phyloP scores from a whole-genome alignment of 805 yeast genomes.

The Pichia paraexigua region DNA sequence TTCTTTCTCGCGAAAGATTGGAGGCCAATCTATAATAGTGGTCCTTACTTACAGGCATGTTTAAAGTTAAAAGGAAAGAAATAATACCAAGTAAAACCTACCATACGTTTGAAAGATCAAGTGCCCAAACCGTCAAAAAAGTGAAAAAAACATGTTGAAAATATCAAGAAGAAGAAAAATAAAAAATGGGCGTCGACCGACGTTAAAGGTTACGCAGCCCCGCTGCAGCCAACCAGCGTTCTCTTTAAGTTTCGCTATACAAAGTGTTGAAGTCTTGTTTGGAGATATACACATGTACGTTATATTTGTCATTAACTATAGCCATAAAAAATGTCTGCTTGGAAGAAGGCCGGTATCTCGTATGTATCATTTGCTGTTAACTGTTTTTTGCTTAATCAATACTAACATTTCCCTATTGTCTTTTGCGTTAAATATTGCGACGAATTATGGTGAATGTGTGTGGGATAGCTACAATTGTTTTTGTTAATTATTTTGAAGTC shows the following conservation, averaged over 20 bases:
- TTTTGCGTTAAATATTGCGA: not conserved
- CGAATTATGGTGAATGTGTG: not conserved
- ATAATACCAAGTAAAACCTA: not conserved
- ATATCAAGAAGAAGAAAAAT: too few relatives aligned
- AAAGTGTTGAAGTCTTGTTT: not conserved
- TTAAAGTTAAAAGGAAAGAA: not conserved
- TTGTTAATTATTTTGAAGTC: too few relatives aligned
- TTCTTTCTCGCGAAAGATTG: constrained; percentile 63
- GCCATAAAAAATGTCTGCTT: constrained; percentile 38
- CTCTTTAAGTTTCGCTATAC: not conserved
- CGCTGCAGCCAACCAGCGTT: not conserved
- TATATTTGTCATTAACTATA: not conserved
- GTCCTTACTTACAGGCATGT: constrained; percentile 57
- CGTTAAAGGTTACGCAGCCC: not conserved
- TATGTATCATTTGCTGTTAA: constrained; percentile 25
- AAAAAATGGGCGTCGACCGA: not conserved
- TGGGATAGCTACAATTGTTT: not conserved
- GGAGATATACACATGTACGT: not conserved
- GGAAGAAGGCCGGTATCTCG: constrained; percentile 64
- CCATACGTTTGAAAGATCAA: too few relatives aligned
- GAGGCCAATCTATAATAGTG: constrained; percentile 72
- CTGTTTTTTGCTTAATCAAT: not conserved
- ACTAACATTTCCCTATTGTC: not conserved
- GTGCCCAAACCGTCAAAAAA: not conserved
- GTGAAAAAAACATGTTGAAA: not conserved